phyloP scores from a whole-genome alignment of 768 basidiomycete species.

The Sistotremastrum suecicum region DNA sequence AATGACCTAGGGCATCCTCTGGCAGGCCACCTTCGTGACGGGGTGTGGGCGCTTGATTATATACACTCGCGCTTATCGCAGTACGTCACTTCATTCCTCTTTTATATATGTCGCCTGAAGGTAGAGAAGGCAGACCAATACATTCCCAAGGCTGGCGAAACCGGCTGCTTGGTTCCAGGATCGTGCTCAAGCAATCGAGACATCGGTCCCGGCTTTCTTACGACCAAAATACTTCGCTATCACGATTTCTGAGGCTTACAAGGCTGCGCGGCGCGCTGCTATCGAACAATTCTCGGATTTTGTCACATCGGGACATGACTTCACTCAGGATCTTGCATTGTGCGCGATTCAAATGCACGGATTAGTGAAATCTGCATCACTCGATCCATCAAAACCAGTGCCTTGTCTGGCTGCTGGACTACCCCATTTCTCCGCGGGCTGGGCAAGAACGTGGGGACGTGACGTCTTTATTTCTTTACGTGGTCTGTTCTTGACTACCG shows the following conservation, averaged over 20 bases:
- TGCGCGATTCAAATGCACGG: constrained; percentile 87
- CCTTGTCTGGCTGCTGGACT: constrained; percentile 89
- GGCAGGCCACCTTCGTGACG: constrained; percentile 75
- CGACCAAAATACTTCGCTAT: constrained; percentile 95
- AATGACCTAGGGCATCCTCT: constrained; percentile 93
- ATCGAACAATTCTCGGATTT: constrained; percentile 87
- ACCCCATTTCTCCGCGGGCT: constrained; percentile 84
- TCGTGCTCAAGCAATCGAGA: constrained; percentile 73
- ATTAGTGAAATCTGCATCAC: constrained; percentile 76
- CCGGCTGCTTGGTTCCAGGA: constrained; percentile 78
- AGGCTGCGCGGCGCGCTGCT: constrained; percentile 69
- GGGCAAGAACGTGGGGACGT: constrained; percentile 97
- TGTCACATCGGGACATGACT: constrained; percentile 66
- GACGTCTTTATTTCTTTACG: constrained; percentile 89
- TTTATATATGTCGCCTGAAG: constrained; percentile 1
- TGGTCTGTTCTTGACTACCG: constrained; percentile 88
- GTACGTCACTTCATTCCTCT: constrained; percentile 32
- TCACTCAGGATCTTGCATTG: constrained; percentile 83
- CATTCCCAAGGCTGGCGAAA: constrained; percentile 51
- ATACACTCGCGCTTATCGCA: constrained; percentile 50
- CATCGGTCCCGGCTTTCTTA: constrained; percentile 67
- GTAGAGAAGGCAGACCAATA: constrained; percentile 40
- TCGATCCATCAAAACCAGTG: constrained; percentile 53
- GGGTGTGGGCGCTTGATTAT: constrained; percentile 90
- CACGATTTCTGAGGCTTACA: constrained; percentile 82